Conservation (phyloP, 2,329 filamentous ascomycete species). For the Xylaria sp. region DNA sequence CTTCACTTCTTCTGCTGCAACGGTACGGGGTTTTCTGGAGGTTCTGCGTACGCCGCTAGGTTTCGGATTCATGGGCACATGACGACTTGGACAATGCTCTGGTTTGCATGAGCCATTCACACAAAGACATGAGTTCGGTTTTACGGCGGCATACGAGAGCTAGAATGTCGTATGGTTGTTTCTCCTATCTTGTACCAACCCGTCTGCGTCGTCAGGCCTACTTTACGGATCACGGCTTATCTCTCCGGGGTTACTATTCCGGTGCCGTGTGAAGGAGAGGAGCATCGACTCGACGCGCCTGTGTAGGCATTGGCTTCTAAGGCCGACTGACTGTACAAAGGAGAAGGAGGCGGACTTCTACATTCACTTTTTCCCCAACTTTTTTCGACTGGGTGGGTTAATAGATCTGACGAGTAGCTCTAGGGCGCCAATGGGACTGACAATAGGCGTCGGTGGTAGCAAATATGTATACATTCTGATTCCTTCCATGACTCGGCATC, state of each 20-base stretch:
- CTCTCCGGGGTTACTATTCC: not conserved
- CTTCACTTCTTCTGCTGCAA: not conserved
- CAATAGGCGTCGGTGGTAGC: conserved; percentile 17
- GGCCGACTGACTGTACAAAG: conserved; percentile 14
- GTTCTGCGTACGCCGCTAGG: conserved; percentile 10
- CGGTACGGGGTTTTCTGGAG: conserved; percentile 1
- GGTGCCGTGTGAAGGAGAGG: not conserved
- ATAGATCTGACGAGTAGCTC: conserved; percentile 16
- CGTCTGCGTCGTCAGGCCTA: conserved; percentile 14
- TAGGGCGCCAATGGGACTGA: conserved; percentile 7
- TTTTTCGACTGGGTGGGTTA: conserved; percentile 10
- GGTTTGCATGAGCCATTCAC: conserved; percentile 1
- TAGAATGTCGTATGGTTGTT: conserved; percentile 13
- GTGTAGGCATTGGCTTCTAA: conserved; percentile 1
- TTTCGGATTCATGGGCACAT: conserved; percentile 12
- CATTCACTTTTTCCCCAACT: not conserved
- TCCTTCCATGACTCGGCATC: not conserved
- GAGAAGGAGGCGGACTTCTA: conserved; percentile 1
- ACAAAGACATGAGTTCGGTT: not conserved
- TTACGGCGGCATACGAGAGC: not conserved
- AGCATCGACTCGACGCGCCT: conserved; percentile 2
- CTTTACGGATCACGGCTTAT: not conserved
- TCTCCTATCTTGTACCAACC: conserved; percentile 29
- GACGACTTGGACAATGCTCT: conserved; percentile 13
- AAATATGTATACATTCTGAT: conserved; percentile 14